Evolutionary conservation across 805 yeast genomes (phyloP), one percentile per base, ranked within the genome.

Genomic region (Ogataea corticis): DNA sequence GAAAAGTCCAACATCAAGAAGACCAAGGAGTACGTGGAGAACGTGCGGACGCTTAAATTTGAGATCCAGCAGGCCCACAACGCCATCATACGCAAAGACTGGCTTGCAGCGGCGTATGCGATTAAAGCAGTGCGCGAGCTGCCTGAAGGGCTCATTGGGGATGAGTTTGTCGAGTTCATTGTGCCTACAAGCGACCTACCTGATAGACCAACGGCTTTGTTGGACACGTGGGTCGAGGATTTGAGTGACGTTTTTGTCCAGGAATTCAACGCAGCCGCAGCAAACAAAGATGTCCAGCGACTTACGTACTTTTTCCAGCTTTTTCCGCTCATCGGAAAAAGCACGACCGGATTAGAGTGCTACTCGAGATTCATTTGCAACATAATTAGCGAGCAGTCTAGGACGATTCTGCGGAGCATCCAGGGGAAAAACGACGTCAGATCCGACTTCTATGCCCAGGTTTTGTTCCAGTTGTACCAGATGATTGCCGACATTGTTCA

Each of bases 151-250:
- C 60, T 85, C 13, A 69, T 75, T 18, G 52, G 66, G 13, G 91
- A 96, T 15, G 71, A 77, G 44, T 90, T 85, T 63, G 92, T 96
- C 2, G 76, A 82, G 40, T 81, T 75, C 36, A 87, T 86, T 57
- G 92, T 92, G 14, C 99, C 99, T 0, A 82, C 96, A 0, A 72
- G 85, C 10, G 95, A 88, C 45, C 73, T 90, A 13, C 96, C 97
- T 0, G 96, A 88, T 41, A 68, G 77, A 42, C 98, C 99, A 0
- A 58, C 62, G 9, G 73, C 67, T 2, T 67, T 86, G 0, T 56
- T 94, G 1, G 59, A 68, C 1, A 69, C 69, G 12, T 87, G 95
- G 82, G 75, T 80, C 3, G 69, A 67, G 2, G 74, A 80, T 30
- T 70, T 94, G 46, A 80, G 78, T 4, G 61, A 61, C 1, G 66